Conservation (phyloP, 352 stramenopile species). For the Blastocystis sp. region DNA sequence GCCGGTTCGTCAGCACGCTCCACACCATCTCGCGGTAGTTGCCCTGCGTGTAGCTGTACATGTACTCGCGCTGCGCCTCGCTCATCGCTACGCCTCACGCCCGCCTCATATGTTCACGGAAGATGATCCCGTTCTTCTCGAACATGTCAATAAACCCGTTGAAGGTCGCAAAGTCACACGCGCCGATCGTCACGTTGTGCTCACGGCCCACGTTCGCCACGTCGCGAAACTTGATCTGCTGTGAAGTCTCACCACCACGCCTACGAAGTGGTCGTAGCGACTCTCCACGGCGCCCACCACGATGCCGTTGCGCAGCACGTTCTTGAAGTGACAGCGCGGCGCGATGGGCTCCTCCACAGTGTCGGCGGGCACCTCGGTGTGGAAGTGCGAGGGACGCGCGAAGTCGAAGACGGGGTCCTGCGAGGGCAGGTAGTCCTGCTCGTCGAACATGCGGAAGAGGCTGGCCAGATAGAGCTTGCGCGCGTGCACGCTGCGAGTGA, state of each 20-base stretch:
- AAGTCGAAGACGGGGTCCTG: neutral
- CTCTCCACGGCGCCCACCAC: slow-evolving; percentile 47
- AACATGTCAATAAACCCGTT: slow-evolving; percentile 50
- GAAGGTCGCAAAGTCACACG: neutral
- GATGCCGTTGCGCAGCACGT: slow-evolving; percentile 20
- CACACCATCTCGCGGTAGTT: slow-evolving; percentile 50
- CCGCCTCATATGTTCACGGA: neutral
- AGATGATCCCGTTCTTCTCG: slow-evolving; percentile 36
- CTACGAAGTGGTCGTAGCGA: slow-evolving; percentile 47
- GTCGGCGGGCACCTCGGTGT: neutral
- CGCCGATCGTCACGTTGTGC: slow-evolving; percentile 47
- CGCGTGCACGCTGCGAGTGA: slow-evolving; percentile 16
- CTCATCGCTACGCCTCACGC: slow-evolving; percentile 43
- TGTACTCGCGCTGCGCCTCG: slow-evolving; percentile 26
- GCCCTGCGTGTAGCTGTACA: slow-evolving; percentile 40
- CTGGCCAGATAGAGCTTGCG: slow-evolving; percentile 38
- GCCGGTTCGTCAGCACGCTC: neutral
- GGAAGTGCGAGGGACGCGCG: neutral
- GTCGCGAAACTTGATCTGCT: slow-evolving; percentile 35
- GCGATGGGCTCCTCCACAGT: too few relatives aligned
- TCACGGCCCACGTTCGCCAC: slow-evolving; percentile 23
- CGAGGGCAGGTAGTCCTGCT: slow-evolving; percentile 8
- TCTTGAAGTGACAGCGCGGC: neutral
- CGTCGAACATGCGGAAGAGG: slow-evolving; percentile 54
- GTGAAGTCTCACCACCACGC: neutral